Percentiles rank a stretch among this genome's conserved stretches.
phyloP scores from a whole-genome alignment of 352 stramenopile genomes.

The Globisporangium sylvaticum region DNA sequence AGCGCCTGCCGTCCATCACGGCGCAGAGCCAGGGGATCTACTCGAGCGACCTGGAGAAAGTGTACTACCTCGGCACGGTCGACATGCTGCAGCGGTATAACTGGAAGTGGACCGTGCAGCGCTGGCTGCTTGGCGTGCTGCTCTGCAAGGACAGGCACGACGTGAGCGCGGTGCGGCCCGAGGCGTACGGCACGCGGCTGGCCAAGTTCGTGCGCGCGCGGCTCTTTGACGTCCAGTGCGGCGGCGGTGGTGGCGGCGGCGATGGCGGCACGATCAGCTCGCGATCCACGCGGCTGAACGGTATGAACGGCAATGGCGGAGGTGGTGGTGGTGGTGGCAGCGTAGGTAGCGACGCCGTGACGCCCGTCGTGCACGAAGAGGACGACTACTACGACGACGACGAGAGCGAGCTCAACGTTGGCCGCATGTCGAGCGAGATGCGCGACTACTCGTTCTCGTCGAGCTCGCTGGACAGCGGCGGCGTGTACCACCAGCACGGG shows the following conservation, averaged over 20 bases:
- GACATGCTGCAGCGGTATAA: conserved; percentile 86
- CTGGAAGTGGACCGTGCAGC: conserved; percentile 81
- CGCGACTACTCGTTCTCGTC: conserved; percentile 46
- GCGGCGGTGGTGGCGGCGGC: not conserved
- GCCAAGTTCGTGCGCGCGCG: conserved; percentile 69
- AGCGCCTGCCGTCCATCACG: conserved; percentile 22
- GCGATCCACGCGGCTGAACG: conserved; percentile 1
- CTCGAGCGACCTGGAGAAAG: conserved; percentile 46
- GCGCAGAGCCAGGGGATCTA: conserved; percentile 34
- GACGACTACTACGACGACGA: conserved; percentile 20
- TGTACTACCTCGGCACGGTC: conserved; percentile 78
- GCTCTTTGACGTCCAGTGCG: conserved; percentile 56
- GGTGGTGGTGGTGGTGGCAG: not conserved
- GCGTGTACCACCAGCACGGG: conserved; percentile 33
- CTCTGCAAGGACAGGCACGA: conserved; percentile 82
- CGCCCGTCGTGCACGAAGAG: conserved; percentile 18
- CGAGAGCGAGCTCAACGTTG: conserved; percentile 14
- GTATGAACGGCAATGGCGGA: conserved; percentile 4
- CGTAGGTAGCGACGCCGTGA: conserved; percentile 14
- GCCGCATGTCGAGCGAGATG: conserved; percentile 30
- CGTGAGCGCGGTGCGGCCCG: conserved; percentile 70
- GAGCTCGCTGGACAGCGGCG: conserved; percentile 33
- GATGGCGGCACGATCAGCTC: conserved; percentile 16
- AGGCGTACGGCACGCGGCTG: conserved; percentile 67
- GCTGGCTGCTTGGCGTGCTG: conserved; percentile 64